Evolutionary conservation across 345 rosid species (phyloP), one percentile per base, ranked within the genome.

Genomic region (Balakata baccata): DNA sequence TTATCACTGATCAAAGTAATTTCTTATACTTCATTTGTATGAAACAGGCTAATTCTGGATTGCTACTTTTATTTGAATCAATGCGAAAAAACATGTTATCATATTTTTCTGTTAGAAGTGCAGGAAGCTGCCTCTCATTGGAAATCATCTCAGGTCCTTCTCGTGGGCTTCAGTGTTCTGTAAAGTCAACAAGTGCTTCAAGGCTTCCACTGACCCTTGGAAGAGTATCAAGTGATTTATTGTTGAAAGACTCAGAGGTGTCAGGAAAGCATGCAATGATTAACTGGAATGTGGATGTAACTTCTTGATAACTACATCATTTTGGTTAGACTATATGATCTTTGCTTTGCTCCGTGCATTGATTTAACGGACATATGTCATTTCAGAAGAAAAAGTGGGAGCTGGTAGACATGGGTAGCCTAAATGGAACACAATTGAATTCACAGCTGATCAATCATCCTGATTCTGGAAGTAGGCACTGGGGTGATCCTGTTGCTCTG

Each of bases 201-300:
- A 85, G 82, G 87, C 89, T 95, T 37, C 97, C 97, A 29, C 76
- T 95, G 74, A 92, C 83, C 46, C 87, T 95, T 76, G 99, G 99
- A 70, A 92, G 99, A 85, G 88, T 91, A 78, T 77, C 91, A 79
- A 80, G 97, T 85, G 92, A 86, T 79, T 58, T 92, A 77, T 51
- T 84, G 64, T 76, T 96, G 83, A 89, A 89, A 72, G 99, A 96
- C 81, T 82, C 92, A 0, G 99, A 96, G 86, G 95, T 96, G 75
- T 96, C 99, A 0, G 98, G 98, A 81, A 96, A 89, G 86, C 98
- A 96, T 89, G 98, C 98, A 22, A 81, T 90, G 83, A 90, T 96
- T 80, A 88, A 85, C 70, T 96, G 99, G 99, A 93, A 96, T 79
- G 68, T 84, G 53, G 79, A 87, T 87, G 98, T 93, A 85, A 81